Base-by-base conservation (phyloP, 1,284 basidiomycete genomes). In the Filobasidium uniguttulatum region DNA sequence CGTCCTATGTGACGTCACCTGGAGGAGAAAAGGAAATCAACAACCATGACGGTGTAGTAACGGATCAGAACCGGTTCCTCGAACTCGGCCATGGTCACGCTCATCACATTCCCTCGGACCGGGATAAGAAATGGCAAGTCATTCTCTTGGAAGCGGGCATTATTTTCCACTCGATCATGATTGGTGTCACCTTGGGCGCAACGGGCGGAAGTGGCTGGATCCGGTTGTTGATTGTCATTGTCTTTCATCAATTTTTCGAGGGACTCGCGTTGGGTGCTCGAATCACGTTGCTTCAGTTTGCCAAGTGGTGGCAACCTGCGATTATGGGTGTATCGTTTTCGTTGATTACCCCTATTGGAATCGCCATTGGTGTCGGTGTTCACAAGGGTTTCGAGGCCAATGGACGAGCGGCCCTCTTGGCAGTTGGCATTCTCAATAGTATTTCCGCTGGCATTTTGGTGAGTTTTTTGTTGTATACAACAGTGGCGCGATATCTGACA, bases 91-190 rank as follows among this genome's bases (percentile, higher is more conserved):
- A 56, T 9, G 56, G 53, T 7, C 57, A 57, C 22, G 46, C 51
- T 7, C 43, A 56, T 43, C 56, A 58, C 26, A 48, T 58, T 36
- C 58, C 56, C 9, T 57, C 31, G 40, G 56, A 25, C 12, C 54
- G 33, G 38, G 60, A 58, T 50, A 63, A 54, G 52, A 57, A 63
- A 45, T 63, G 60, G 55, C 62, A 68, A 44, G 67, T 71, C 3
- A 10, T 62, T 25, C 57, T 70, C 19, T 62, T 72, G 26, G 71
- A 73, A 48, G 66, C 63, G 0, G 71, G 71, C 29, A 71, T 73
- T 56, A 63, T 72, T 54, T 72, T 73, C 60, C 71, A 62, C 46
- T 52, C 49, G 30, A 59, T 62, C 50, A 59, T 62, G 59, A 62
- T 62, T 10, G 66, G 66, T 12, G 65, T 69, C 9, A 65, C 66